These are phyloP conservation scores for Aplosporella prunicola DNA, from an alignment of 2,329 filamentous ascomycete species.

Conservation along the genomic window DNA sequence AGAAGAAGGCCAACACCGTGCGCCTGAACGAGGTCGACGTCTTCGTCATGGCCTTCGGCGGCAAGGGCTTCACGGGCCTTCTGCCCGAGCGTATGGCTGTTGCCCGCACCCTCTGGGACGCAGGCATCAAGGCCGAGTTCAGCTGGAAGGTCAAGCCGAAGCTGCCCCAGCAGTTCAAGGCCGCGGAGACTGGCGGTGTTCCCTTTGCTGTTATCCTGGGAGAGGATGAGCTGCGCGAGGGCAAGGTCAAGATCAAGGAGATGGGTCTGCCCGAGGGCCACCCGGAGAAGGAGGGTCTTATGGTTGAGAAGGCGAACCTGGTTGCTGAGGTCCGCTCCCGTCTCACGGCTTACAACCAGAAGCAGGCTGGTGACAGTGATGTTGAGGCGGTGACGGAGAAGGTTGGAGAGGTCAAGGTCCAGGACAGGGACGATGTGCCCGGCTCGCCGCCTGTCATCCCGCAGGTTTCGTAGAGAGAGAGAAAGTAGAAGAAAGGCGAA, in stretches of 20 bases:
- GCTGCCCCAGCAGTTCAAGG: slow-evolving; percentile 81
- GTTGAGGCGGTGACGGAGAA: slow-evolving; percentile 17
- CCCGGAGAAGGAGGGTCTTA: slow-evolving; percentile 79
- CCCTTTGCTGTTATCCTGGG: slow-evolving; percentile 85
- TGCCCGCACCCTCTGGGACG: slow-evolving; percentile 69
- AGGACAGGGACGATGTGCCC: not conserved
- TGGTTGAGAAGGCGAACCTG: slow-evolving; percentile 57
- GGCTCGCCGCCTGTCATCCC: too few relatives aligned
- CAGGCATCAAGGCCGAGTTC: slow-evolving; percentile 86
- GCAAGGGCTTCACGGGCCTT: slow-evolving; percentile 72
- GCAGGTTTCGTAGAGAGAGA: too few relatives aligned
- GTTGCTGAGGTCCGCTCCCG: slow-evolving; percentile 52
- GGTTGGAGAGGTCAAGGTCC: slow-evolving; percentile 9
- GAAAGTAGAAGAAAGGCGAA: too few relatives aligned
- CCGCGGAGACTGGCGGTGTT: slow-evolving; percentile 67
- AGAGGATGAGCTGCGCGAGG: slow-evolving; percentile 75
- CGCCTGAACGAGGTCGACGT: slow-evolving; percentile 74
- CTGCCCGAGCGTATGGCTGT: slow-evolving; percentile 78
- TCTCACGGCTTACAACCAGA: slow-evolving; percentile 28
- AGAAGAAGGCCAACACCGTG: slow-evolving; percentile 45
- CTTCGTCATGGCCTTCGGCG: slow-evolving; percentile 90
- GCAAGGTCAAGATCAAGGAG: slow-evolving; percentile 83
- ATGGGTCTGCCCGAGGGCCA: slow-evolving; percentile 71
- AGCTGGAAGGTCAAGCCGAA: slow-evolving; percentile 86
- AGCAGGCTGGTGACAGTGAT: slow-evolving; percentile 19